A percentile compares a stretch with the other conserved stretches of the same genome.
These are phyloP conservation scores for Gossypium bickii DNA, from an alignment of 345 rosid genomes.

Conservation along the genomic window DNA sequence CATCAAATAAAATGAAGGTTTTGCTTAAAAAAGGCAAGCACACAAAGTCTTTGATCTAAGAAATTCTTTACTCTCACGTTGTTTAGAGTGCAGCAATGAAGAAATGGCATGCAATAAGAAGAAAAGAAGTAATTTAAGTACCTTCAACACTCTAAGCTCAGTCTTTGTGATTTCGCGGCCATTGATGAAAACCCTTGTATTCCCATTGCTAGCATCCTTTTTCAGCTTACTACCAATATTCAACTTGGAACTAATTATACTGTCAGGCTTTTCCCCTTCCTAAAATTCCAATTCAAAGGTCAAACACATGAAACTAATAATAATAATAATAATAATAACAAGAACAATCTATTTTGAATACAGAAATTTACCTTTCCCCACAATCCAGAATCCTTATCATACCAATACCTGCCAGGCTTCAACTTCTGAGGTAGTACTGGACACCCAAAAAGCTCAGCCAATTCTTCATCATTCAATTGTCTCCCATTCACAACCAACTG, in stretches of 20 bases:
- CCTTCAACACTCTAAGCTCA: slow-evolving; percentile 49
- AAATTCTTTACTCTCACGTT: neutral
- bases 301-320: neutral
- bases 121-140: slow-evolving; percentile 8
- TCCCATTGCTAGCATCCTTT: slow-evolving; percentile 52
- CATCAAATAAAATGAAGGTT: neutral
- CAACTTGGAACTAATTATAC: slow-evolving; percentile 51
- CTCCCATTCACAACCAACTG: slow-evolving; percentile 53
- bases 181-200: slow-evolving; percentile 52
- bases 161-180: slow-evolving; percentile 62
- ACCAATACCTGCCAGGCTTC: slow-evolving; percentile 58
- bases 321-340: neutral
- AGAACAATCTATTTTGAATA: neutral
- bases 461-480: slow-evolving; percentile 45
- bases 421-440: slow-evolving; percentile 38
- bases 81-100: neutral
- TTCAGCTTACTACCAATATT: slow-evolving; percentile 49
- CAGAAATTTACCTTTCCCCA: slow-evolving; percentile 58
- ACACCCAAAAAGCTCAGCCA: slow-evolving; percentile 44
- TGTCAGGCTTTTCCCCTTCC: slow-evolving; percentile 68
- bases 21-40: neutral
- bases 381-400: slow-evolving; percentile 52
- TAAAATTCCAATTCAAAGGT: slow-evolving; percentile 23
- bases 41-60: no score
- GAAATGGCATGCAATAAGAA: neutral